Percentiles rank a stretch among this genome's conserved stretches.
Evolutionary conservation across 257 asterid species (phyloP).

Genomic region (Eucommia ulmoides): DNA sequence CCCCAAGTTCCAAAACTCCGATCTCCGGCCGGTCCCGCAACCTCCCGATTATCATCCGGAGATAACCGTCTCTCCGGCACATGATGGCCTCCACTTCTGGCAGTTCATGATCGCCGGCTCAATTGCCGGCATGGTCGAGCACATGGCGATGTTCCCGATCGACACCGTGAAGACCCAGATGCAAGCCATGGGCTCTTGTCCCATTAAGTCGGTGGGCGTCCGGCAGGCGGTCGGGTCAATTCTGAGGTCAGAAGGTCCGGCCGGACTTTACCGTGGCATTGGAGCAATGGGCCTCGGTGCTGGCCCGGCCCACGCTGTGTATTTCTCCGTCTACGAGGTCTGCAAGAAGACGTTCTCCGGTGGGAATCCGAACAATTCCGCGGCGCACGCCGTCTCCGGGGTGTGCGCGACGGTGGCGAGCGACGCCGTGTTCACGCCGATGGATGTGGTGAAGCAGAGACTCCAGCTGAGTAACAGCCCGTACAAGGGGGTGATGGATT

Average conservation of each 20-base stretch:
- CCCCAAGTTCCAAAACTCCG: constrained; percentile 4
- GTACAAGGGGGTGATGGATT: constrained; percentile 73
- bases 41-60: constrained; percentile 6
- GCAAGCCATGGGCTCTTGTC: constrained; percentile 43
- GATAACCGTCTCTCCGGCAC: constrained; percentile 16
- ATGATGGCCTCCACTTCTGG: constrained; percentile 49
- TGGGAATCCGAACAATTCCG: constrained; percentile 52
- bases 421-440: constrained; percentile 85
- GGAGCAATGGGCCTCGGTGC: constrained; percentile 98
- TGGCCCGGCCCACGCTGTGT: constrained; percentile 95
- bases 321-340: constrained; percentile 74
- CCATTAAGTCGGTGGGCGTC: too few species aligned
- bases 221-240: constrained; percentile 54
- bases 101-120: constrained; percentile 65
- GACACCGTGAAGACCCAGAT: constrained; percentile 58
- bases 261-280: constrained; percentile 81
- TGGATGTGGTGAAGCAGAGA: constrained; percentile 99
- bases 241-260: constrained; percentile 50
- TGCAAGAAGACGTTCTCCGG: constrained; percentile 61
- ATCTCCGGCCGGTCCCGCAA: too few species aligned
- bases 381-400: constrained; percentile 73
- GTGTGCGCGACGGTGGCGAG: constrained; percentile 82
- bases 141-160: constrained; percentile 61
- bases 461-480: constrained; percentile 75
- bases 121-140: constrained; percentile 49